phyloP scores from a whole-genome alignment of 495 filamentous ascomycete genomes.

The Podospora didyma region DNA sequence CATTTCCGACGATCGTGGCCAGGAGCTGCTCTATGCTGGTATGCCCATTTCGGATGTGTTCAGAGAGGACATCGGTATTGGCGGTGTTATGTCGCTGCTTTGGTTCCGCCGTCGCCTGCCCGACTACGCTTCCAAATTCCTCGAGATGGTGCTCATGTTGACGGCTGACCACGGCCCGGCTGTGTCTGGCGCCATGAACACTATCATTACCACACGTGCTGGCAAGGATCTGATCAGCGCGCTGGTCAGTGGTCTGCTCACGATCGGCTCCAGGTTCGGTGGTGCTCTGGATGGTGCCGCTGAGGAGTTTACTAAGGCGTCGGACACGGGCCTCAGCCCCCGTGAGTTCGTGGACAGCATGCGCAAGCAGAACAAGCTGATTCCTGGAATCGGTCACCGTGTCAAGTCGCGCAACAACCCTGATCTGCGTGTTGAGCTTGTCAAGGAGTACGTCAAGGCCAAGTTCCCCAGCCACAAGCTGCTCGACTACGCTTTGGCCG shows the following conservation, averaged over 20 bases:
- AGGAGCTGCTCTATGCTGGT: constrained; percentile 97
- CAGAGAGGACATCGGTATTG: constrained; percentile 96
- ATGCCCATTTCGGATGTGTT: constrained; percentile 99
- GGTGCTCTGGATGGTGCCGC: constrained; percentile 97
- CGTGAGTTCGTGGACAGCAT: constrained; percentile 98
- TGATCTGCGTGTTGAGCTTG: constrained; percentile 97
- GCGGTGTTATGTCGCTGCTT: constrained; percentile 98
- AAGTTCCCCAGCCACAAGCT: constrained; percentile 95
- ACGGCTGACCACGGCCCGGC: constrained; percentile 98
- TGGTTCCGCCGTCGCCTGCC: constrained; percentile 99
- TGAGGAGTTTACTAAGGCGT: constrained; percentile 97
- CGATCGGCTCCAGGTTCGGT: constrained; percentile 96
- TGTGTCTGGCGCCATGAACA: constrained; percentile 99
- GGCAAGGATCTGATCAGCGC: constrained; percentile 97
- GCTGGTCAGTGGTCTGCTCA: constrained; percentile 92
- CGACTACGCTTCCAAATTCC: constrained; percentile 93
- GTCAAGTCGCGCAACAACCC: constrained; percentile 99
- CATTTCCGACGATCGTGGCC: constrained; percentile 98
- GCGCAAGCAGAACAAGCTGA: constrained; percentile 99
- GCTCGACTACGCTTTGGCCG: constrained; percentile 96
- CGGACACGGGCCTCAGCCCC: constrained; percentile 95
- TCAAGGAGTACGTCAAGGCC: constrained; percentile 97
- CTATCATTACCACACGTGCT: constrained; percentile 98
- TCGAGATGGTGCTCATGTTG: constrained; percentile 99
- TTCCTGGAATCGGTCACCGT: constrained; percentile 97